Base-by-base conservation (phyloP, 805 yeast species). In the Blastobotrys terrestris region DNA sequence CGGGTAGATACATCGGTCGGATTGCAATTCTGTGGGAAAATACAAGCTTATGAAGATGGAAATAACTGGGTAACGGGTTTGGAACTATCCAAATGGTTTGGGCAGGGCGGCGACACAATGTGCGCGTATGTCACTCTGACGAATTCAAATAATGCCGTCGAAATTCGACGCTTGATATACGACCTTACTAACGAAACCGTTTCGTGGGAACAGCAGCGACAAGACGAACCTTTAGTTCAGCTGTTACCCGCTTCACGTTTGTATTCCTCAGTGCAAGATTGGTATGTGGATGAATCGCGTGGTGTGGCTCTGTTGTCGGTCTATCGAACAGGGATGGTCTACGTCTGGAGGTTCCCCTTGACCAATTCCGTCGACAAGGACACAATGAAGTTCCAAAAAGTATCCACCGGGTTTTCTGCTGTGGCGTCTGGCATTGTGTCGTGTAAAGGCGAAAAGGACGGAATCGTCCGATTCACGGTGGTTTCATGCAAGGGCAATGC, bases 11-110 rank as follows among this genome's bases (percentile, higher is more conserved):
- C 21, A 2, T 22, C 19, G 2, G 40, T 26, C 2, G 18, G 42
- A 6, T 35, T 55, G 8, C 20, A 47, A 14, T 41, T 31, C 42
- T 40, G 52, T 6, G 48, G 50, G 11, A 44, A 18, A 7, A 20
- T 41, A 19, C 43, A 50, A 20, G 51, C 48, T 40, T 8, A 35
- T 8, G 45, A 46, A 15, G 53, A 51, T 20, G 26, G 49, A 16
- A 49, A 8, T 42, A 44, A 15, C 3, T 18, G 31, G 15, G 52
- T 55, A 15, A 52, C 50, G 11, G 50, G 49, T 13, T 31, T 56
- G 26, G 41, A 44, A 21, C 53, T 57, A 57, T 53, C 58, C 31
- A 35, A 40, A 16, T 53, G 57, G 53, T 21, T 26, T 26, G 19
- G n/a, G 20, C 11, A 16, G 13, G 16, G 8, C 5, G 18, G 15